Evolutionary conservation across 1,139 yeast species (phyloP), one percentile per base, ranked within the genome.

Genomic region (Lodderomyces elongisporus): DNA sequence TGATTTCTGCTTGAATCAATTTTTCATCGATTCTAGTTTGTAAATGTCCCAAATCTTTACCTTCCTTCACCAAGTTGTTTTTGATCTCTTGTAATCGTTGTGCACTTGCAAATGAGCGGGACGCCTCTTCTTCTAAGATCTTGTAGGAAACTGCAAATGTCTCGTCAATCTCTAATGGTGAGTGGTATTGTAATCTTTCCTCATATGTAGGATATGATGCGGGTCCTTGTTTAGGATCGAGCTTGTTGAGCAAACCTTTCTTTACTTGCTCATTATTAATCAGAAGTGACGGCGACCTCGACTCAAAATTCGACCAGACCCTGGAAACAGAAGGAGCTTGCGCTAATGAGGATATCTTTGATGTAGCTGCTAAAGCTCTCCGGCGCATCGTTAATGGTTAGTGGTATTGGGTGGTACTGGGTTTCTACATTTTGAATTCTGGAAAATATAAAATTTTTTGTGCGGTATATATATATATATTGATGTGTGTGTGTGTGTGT

Each of bases 91-190:
- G 35, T 28, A 50, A 42, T 6, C 37, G 31, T 30, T 55, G 48
- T 14, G 57, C 41, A 33, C 52, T 37, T 15, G 48, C 25, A 35
- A 58, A 57, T 26, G 51, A 33, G 13, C 42, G 31, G 23, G 39
- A 44, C 32, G 53, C 48, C 38, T 79, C 74, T 12, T 63, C 44
- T 49, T 79, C 74, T 40, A 88, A 61, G 22, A 77, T 51, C 16
- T 76, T 69, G 47, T 82, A 76, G 2, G 95, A 85, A 35, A 69
- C 54, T 36, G 80, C 73, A 56, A 85, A 88, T 1, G 85, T 81
- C 31, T 80, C 84, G 44, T 83, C 78, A 33, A 88, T 68, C 1
- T 78, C 81, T 29, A 56, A 61, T 16, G 95, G 95, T 1, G 89
- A 66, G 38, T 66, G 70, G 59, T 88, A 88, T 5, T 52, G 49